These are phyloP conservation scores for Centrapalus pauciflorus DNA, from an alignment of 129 eudicot genomes.

Conservation along the genomic window DNA sequence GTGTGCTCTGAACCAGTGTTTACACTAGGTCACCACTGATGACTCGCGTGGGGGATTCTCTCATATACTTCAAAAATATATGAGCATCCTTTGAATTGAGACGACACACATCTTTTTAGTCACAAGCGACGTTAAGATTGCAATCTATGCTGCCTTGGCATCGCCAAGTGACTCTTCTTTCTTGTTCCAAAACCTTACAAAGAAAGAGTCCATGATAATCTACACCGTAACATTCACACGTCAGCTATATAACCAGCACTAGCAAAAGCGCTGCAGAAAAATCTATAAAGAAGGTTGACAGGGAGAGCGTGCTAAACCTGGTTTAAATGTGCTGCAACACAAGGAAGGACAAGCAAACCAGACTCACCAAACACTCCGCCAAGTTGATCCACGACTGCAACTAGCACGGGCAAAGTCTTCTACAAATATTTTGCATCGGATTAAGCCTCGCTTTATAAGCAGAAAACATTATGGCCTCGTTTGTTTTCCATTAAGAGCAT, in stretches of 20 bases:
- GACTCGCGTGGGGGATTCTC: too few relatives aligned
- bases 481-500: too few relatives aligned
- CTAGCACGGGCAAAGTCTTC: conserved; percentile 95
- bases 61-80: too few relatives aligned
- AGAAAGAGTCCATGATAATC: conserved; percentile 86
- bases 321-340: conserved; percentile 91
- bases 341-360: conserved; percentile 85
- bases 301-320: conserved; percentile 44
- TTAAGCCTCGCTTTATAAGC: neutral
- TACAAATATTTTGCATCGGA: conserved; percentile 27
- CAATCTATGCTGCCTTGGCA: conserved; percentile 39
- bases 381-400: conserved; percentile 89
- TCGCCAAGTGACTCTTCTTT: conserved; percentile 32
- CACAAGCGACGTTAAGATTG: too few relatives aligned
- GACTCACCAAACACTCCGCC: conserved; percentile 87
- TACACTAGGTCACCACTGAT: too few relatives aligned
- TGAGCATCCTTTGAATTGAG: too few relatives aligned
- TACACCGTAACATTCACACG: conserved; percentile 25
- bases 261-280: neutral
- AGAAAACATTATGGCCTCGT: neutral
- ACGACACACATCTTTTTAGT: too few relatives aligned
- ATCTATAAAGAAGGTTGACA: neutral
- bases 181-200: conserved; percentile 60
- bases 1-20: too few relatives aligned
- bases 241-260: neutral